Conservation (phyloP, 148 eudicot species). For the Silene uniflora region DNA sequence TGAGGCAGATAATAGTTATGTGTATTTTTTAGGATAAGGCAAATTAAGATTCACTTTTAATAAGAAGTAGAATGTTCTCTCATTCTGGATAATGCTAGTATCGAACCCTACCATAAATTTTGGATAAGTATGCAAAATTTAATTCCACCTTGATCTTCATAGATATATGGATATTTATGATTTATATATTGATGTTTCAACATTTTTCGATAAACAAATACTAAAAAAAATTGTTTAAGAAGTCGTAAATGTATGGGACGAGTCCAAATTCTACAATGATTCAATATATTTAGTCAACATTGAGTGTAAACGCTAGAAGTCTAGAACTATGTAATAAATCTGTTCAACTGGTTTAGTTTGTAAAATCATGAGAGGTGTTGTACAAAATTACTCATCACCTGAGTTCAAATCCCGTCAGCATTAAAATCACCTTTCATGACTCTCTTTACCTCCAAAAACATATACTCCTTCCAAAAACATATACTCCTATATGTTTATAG, state of each 20-base stretch:
- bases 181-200: not conserved
- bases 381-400: no score
- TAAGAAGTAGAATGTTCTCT: not conserved
- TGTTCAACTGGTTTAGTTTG: not conserved
- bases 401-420: no score
- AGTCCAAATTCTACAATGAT: no score
- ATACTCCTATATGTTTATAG: not conserved
- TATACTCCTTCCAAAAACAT: no score
- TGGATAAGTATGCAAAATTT: constrained; percentile 13
- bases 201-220: not conserved
- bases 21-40: not conserved
- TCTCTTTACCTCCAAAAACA: not conserved
- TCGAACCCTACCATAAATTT: not conserved
- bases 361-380: no score
- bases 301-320: no score
- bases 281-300: no score
- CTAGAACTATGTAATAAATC: no score
- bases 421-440: no score
- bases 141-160: constrained; percentile 2
- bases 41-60: not conserved
- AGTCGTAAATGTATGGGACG: no score
- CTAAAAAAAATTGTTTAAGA: no score
- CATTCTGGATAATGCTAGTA: not conserved
- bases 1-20: no score
- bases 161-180: not conserved